These are phyloP conservation scores for Candida boleticola DNA, from an alignment of 805 yeast species.

Conservation along the genomic window DNA sequence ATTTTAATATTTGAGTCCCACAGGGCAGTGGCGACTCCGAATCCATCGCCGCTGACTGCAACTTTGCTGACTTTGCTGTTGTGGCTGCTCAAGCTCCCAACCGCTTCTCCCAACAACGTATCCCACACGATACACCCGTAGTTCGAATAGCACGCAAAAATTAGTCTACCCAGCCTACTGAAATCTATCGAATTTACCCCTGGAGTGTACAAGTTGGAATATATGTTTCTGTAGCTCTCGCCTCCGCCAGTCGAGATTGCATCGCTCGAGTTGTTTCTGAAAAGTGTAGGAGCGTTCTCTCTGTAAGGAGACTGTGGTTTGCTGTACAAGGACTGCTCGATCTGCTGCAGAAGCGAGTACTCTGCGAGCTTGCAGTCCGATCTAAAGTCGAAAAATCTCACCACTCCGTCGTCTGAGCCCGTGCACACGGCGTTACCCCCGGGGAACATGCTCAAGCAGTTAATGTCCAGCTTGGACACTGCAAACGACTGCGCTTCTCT, in stretches of 20 bases:
- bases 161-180: constrained; percentile 68
- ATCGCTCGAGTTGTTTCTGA: not conserved
- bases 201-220: constrained; percentile 49
- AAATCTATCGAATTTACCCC: constrained; percentile 74
- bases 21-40: constrained; percentile 73
- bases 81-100: constrained; percentile 65
- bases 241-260: not conserved
- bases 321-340: not conserved
- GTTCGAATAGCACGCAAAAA: constrained; percentile 76
- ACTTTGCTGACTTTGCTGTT: constrained; percentile 61
- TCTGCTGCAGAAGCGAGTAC: constrained; percentile 34
- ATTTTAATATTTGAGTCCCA: constrained; percentile 75
- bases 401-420: constrained; percentile 77
- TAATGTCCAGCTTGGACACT: constrained; percentile 64
- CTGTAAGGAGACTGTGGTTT: not conserved
- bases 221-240: constrained; percentile 4
- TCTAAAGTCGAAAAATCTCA: constrained; percentile 71
- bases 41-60: constrained; percentile 67
- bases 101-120: constrained; percentile 57
- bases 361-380: constrained; percentile 65
- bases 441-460: constrained; percentile 58
- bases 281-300: not conserved
- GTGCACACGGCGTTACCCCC: constrained; percentile 67
- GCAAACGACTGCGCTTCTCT: constrained; percentile 49
- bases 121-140: constrained; percentile 80